Base-by-base conservation (phyloP, 768 basidiomycete species). In the Pilatotrama ljubarskyi region DNA sequence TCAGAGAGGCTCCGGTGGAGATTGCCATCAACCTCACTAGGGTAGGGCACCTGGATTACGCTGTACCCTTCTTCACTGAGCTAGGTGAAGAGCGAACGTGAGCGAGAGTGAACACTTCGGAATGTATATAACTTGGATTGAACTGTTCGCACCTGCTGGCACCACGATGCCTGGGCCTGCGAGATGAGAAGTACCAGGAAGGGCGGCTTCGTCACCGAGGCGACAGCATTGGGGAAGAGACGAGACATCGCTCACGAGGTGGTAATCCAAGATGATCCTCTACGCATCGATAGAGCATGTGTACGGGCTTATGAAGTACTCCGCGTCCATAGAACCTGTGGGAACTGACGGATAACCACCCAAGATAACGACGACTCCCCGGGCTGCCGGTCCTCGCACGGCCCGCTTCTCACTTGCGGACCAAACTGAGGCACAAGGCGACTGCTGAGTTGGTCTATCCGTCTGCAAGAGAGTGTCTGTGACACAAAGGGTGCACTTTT, bases 51-150 rank as follows among this genome's bases (percentile, higher is more conserved):
- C 32, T 73, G 74, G 10, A 72, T 52, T 17, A 76, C 70, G n/a
- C 70, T 62, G 59, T 78, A 77, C 25, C 77, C 77, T 61, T 79
- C 78, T 55, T 76, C 73, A 32, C 76, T 63, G 59, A 74, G 71
- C 73, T 77, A 52, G 29, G 10, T n/a, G 35, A 11, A 15, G 20
- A 3, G 14, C 9, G 25, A 35, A 36, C 14, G 22, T 20, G 18
- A 38, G 5, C 52, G 42, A 59, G 8, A 35, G 55, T 18, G 25
- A 52, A 6, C 20, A 46, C 20, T 20, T n/a, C n/a, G 29, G 40
- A 3, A 15, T 26, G 9, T 41, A 42, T 13, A 42, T 35, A 55
- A 10, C 18, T 22, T 22, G 24, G 2, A 8, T 22, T 5, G 37
- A 46, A 8, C 14, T 35, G 20, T 17, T 50, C 63, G 58, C 36